Conservation (phyloP, 2,329 filamentous ascomycete genomes). For the Chaetomiaceae sp. region DNA sequence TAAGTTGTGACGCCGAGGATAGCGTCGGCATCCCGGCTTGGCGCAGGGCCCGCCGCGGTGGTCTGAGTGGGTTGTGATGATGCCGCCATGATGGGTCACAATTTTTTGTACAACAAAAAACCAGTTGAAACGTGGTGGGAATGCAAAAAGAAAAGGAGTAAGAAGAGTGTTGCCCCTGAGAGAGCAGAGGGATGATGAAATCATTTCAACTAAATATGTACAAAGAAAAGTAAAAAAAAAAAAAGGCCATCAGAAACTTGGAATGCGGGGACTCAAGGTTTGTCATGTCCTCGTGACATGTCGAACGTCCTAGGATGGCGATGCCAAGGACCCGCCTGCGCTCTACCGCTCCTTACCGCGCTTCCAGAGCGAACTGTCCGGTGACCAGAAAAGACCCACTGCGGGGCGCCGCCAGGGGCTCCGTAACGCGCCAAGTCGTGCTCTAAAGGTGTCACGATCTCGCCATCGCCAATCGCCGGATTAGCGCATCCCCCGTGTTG, state of each 20-base stretch:
- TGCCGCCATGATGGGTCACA: not conserved
- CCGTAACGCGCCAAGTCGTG: conserved; percentile 5
- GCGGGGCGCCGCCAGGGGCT: not conserved
- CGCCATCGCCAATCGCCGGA: conserved; percentile 8
- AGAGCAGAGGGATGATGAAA: not conserved
- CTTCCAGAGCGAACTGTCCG: conserved; percentile 5
- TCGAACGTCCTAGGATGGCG: not conserved
- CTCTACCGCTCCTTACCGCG: conserved; percentile 7
- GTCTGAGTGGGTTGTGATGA: not conserved
- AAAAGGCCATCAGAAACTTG: not conserved
- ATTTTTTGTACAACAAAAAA: not conserved
- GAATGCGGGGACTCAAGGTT: not conserved
- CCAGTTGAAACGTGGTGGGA: not conserved
- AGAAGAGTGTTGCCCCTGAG: not conserved
- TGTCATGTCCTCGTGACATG: conserved; percentile 9
- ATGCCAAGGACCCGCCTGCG: conserved; percentile 4
- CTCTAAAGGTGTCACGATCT: conserved; percentile 9
- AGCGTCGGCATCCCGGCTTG: conserved; percentile 5
- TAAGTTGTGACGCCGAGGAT: conserved; percentile 14
- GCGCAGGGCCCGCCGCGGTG: not conserved
- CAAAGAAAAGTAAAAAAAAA: not conserved
- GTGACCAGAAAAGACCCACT: not conserved
- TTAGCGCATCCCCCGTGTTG: not conserved
- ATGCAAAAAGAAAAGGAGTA: not conserved
- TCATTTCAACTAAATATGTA: not conserved